Conservation (phyloP, 2,329 filamentous ascomycete genomes). For the Sporothrix brunneoviolacea region DNA sequence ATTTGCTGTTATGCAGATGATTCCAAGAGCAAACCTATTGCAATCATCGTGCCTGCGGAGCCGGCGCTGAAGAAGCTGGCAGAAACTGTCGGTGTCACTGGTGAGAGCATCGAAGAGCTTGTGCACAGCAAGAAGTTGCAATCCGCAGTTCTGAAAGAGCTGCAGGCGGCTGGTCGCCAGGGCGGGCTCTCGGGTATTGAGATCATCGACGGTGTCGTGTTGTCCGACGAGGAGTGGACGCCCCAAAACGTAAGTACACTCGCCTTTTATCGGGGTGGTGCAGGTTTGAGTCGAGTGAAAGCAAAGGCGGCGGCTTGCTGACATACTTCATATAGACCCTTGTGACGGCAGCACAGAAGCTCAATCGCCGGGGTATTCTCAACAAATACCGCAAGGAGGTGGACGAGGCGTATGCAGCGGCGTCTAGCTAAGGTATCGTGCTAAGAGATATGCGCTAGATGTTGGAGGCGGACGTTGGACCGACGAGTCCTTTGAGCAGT, state of each 20-base stretch:
- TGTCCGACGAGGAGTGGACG: conserved; percentile 70
- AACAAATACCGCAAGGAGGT: conserved; percentile 56
- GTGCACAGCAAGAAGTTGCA: conserved; percentile 62
- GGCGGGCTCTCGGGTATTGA: conserved; percentile 61
- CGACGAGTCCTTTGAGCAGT: too few relatives aligned
- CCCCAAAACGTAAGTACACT: conserved; percentile 58
- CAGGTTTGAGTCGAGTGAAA: too few relatives aligned
- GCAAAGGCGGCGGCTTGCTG: background rate
- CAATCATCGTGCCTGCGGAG: conserved; percentile 51
- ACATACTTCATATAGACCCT: conserved; percentile 39
- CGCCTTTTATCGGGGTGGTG: background rate
- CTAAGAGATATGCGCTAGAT: too few relatives aligned
- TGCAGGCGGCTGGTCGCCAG: conserved; percentile 54
- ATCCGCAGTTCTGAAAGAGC: conserved; percentile 54
- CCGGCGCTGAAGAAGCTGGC: conserved; percentile 49
- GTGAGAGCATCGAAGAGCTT: conserved; percentile 56
- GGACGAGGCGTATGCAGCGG: conserved; percentile 48
- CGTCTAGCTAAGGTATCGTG: background rate
- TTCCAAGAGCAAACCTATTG: conserved; percentile 46
- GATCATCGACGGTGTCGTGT: conserved; percentile 63
- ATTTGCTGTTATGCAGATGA: conserved; percentile 51
- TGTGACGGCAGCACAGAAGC: conserved; percentile 64
- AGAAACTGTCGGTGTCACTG: conserved; percentile 35
- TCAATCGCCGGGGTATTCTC: conserved; percentile 63
- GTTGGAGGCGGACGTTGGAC: too few relatives aligned